Conservation (phyloP, 768 basidiomycete genomes). For the Gelatoporia subvermispora region DNA sequence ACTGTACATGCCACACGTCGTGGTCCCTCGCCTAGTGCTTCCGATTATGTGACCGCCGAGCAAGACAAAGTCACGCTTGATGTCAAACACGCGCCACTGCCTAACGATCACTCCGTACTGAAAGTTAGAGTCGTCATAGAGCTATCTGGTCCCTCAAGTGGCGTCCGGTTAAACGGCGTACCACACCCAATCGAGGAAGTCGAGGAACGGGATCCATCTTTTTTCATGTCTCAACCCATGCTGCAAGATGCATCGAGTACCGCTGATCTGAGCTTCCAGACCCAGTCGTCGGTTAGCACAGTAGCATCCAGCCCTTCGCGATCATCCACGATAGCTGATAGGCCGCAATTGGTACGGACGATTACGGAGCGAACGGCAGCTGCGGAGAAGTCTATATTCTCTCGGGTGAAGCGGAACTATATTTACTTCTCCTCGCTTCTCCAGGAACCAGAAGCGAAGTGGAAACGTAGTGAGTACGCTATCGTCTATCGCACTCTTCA, state of each 20-base stretch:
- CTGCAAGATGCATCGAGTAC: constrained; percentile 71
- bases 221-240: constrained; percentile 55
- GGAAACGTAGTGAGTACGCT: constrained; percentile 70
- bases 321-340: constrained; percentile 17
- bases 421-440: constrained; percentile 96
- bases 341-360: constrained; percentile 31
- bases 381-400: constrained; percentile 79
- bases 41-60: constrained; percentile 33
- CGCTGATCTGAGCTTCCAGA: constrained; percentile 62
- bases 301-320: constrained; percentile 32
- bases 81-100: constrained; percentile 65
- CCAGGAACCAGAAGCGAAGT: constrained; percentile 97
- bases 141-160: constrained; percentile 68
- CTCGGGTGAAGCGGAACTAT: constrained; percentile 86
- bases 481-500: neutral
- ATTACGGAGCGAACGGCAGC: constrained; percentile 47
- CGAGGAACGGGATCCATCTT: constrained; percentile 66
- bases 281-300: constrained; percentile 57
- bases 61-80: constrained; percentile 53
- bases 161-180: constrained; percentile 83
- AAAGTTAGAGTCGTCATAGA: constrained; percentile 81
- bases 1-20: constrained; percentile 51
- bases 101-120: constrained; percentile 71
- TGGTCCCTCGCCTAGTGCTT: constrained; percentile 29
- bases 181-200: constrained; percentile 60